Evolutionary conservation across 2,329 filamentous ascomycete genomes (phyloP), one percentile per base, ranked within the genome.

Genomic region (Botrytis sinoallii): DNA sequence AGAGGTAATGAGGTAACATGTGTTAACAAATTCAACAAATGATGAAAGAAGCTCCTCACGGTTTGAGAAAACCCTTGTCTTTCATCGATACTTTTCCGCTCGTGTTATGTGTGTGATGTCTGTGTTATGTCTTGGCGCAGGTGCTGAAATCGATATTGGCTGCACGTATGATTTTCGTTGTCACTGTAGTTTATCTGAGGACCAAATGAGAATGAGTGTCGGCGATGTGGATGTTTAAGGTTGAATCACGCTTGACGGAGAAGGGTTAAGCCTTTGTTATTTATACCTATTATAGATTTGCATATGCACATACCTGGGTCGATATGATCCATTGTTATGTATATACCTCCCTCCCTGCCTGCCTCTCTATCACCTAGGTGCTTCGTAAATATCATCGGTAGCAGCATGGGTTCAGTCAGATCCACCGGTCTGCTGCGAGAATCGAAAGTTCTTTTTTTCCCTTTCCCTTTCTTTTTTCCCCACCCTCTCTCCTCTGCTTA

Each of bases 81-180:
- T 32, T 44, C n/a, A 44, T 59, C 22, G 20, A 55, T 57, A 25
- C 18, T 42, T 73, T 59, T 59, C 38, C 38, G 38, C 55, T 35
- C 40, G 55, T 40, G 65, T 64, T 52, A 46, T 29, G 20, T 68
- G 55, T 40, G 65, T 63, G 38, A 46, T 29, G 20, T 59, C 59
- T 55, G 48, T 55, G 48, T 55, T 29, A 29, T 29, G 14, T 69
- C 59, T 70, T 73, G 65, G 52, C 52, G 40, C 63, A 57, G 44
- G 9, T 60, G 65, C 52, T 68, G 67, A 63, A 67, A 63, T 61
- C 42, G 42, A 63, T 67, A 69, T 38, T 66, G 40, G 60, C 38
- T 48, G 70, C 48, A 40, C 48, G 64, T 68, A 44, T 65, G 44
- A 67, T 67, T 67, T 67, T 69, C 71, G 42, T 38, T 64, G 59